A percentile compares a stretch with the other conserved stretches of the same genome.
Conservation (phyloP, 1,284 basidiomycete species). For the Gymnopus androsaceus region DNA sequence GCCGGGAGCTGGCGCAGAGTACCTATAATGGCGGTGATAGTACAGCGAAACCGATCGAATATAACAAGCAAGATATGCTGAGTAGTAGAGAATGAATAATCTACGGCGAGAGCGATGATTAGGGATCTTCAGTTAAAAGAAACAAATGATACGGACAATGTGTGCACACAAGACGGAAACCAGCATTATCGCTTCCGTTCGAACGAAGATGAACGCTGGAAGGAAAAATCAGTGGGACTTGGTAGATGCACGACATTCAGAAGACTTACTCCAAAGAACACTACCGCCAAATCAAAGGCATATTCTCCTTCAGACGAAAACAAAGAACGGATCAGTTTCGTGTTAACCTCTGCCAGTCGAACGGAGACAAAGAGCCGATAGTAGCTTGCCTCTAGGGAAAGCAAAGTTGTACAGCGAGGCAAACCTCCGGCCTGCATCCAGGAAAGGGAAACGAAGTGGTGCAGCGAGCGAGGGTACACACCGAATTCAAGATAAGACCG, state of each 20-base stretch:
- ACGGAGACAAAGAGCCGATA: too few species aligned
- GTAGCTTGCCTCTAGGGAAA: too few species aligned
- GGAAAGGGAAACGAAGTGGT: too few species aligned
- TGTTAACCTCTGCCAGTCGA: too few species aligned
- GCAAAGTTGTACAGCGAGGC: too few species aligned
- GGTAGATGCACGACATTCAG: not conserved
- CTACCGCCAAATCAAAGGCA: constrained; percentile 79
- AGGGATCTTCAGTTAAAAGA: not conserved
- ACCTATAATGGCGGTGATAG: too few species aligned
- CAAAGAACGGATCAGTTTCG: not conserved
- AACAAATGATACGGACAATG: not conserved
- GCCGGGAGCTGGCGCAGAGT: too few species aligned
- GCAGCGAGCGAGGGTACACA: constrained; percentile 33
- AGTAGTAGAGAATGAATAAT: too few species aligned
- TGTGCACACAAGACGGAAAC: not conserved
- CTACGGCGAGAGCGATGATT: too few species aligned
- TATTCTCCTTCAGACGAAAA: constrained; percentile 61
- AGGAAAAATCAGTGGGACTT: constrained; percentile 10
- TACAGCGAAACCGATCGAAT: too few species aligned
- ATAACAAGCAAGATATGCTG: too few species aligned
- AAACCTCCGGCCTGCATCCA: too few species aligned
- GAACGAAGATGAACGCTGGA: constrained; percentile 72
- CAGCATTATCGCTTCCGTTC: constrained; percentile 43
- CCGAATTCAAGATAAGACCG: constrained; percentile 78
- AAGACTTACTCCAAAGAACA: constrained; percentile 70